Evolutionary conservation across 768 basidiomycete species (phyloP).

Genomic region (Mycena galericulata): DNA sequence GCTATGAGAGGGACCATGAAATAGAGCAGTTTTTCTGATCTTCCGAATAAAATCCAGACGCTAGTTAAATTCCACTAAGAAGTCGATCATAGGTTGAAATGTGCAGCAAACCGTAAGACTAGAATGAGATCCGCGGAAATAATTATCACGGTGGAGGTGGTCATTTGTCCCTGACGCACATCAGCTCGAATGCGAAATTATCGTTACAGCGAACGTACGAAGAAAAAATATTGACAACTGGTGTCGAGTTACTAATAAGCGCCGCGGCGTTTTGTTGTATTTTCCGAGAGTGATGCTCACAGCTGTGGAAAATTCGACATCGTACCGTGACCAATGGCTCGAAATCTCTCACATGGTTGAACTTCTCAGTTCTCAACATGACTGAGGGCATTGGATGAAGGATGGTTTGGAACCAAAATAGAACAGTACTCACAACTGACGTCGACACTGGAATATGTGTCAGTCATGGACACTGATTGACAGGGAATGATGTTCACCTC

Average conservation of each 20-base stretch:
- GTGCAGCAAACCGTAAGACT: slow-evolving; percentile 9
- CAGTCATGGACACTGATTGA: not conserved
- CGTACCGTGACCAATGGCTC: not conserved
- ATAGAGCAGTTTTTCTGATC: slow-evolving; percentile 11
- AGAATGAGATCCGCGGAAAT: slow-evolving; percentile 16
- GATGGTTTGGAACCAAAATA: not conserved
- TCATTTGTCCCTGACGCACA: not conserved
- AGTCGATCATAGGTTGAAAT: not conserved
- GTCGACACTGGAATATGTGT: slow-evolving; percentile 5
- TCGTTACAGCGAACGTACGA: not conserved
- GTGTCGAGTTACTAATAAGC: not conserved
- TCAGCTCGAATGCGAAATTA: not conserved
- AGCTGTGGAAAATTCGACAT: not conserved
- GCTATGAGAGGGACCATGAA: slow-evolving; percentile 13
- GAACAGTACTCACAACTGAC: not conserved
- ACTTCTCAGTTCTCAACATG: slow-evolving; percentile 14
- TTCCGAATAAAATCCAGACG: slow-evolving; percentile 24
- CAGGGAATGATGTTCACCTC: not conserved
- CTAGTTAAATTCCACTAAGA: not conserved
- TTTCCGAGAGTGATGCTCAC: not conserved
- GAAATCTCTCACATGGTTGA: slow-evolving; percentile 8
- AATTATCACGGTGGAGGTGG: slow-evolving; percentile 6
- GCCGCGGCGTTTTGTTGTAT: not conserved
- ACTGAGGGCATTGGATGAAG: not conserved
- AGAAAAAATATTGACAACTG: slow-evolving; percentile 19